These are phyloP conservation scores for Fusarium caatingaense DNA, from an alignment of 2,329 filamentous ascomycete genomes.

Conservation along the genomic window DNA sequence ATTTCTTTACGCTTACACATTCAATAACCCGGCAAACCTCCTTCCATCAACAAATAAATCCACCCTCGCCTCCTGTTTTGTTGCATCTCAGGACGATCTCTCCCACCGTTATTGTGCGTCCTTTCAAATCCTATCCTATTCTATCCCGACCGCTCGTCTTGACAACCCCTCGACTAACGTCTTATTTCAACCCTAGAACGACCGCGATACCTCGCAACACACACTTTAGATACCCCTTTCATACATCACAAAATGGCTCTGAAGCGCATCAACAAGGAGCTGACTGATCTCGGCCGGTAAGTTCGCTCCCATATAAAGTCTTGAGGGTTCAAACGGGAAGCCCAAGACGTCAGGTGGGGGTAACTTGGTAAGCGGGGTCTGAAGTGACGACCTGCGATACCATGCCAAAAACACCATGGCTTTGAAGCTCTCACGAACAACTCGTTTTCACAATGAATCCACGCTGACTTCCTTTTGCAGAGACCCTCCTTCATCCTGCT, in stretches of 20 bases:
- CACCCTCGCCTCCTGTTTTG: conserved; percentile 25
- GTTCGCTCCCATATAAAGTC: conserved; percentile 48
- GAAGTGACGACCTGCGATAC: conserved; percentile 29
- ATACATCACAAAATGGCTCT: conserved; percentile 75
- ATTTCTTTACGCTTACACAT: conserved; percentile 38
- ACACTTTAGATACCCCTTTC: conserved; percentile 44
- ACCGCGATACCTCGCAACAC: conserved; percentile 45
- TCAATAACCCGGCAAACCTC: conserved; percentile 22
- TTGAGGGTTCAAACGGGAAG: conserved; percentile 44
- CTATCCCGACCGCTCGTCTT: conserved; percentile 27
- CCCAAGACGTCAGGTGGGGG: conserved; percentile 54
- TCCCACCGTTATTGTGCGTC: conserved; percentile 45
- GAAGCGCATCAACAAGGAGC: conserved; percentile 95
- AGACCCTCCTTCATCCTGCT: conserved; percentile 98
- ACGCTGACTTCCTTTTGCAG: conserved; percentile 61
- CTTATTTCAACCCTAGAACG: conserved; percentile 37
- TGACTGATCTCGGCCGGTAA: conserved; percentile 90
- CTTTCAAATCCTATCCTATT: conserved; percentile 31
- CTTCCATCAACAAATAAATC: conserved; percentile 6
- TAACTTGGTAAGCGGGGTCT: conserved; percentile 52
- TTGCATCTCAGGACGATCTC: conserved; percentile 34
- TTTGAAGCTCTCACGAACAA: conserved; percentile 1
- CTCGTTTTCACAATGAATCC: not conserved
- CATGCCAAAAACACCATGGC: conserved; percentile 20
- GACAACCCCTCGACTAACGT: conserved; percentile 43